These are phyloP conservation scores for Hymenoscyphus albidus DNA, from an alignment of 2,329 filamentous ascomycete genomes.

Conservation along the genomic window DNA sequence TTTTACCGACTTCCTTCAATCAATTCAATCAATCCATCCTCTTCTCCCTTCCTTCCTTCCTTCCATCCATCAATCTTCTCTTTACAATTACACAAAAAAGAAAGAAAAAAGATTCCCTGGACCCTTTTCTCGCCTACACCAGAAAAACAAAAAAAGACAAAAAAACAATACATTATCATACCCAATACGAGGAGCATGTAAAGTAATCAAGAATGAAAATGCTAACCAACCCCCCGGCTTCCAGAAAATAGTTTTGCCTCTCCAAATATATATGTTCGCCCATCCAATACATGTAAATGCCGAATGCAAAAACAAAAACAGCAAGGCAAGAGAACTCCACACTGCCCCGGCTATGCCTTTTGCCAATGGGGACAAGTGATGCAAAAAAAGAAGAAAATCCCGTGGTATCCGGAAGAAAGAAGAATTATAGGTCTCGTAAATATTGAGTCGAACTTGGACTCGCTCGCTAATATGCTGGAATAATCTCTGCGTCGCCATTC, in stretches of 20 bases:
- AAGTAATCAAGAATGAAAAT: not conserved
- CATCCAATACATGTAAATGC: slow-evolving; percentile 11
- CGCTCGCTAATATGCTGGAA: slow-evolving; percentile 8
- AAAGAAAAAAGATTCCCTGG: not conserved
- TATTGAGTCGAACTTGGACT: not conserved
- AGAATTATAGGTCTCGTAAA: not conserved
- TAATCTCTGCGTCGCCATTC: not conserved
- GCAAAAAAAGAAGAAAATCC: slow-evolving; percentile 1
- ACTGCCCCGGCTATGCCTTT: not conserved
- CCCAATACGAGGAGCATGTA: not conserved
- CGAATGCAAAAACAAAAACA: not conserved
- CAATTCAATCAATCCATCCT: not conserved
- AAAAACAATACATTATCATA: slow-evolving; percentile 2
- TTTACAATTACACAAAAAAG: not conserved
- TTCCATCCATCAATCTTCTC: not conserved
- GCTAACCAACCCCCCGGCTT: not conserved
- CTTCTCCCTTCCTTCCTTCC: not conserved
- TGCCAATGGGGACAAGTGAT: not conserved
- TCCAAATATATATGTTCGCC: not conserved
- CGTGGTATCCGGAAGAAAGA: not conserved
- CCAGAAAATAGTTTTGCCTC: not conserved
- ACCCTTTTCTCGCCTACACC: not conserved
- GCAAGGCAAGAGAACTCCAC: slow-evolving; percentile 1
- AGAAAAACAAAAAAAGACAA: not conserved
- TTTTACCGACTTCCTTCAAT: not conserved